Percentiles rank a stretch among this genome's conserved stretches.
phyloP scores from a whole-genome alignment of 495 filamentous ascomycete species.

The Baudoinia panamericana region DNA sequence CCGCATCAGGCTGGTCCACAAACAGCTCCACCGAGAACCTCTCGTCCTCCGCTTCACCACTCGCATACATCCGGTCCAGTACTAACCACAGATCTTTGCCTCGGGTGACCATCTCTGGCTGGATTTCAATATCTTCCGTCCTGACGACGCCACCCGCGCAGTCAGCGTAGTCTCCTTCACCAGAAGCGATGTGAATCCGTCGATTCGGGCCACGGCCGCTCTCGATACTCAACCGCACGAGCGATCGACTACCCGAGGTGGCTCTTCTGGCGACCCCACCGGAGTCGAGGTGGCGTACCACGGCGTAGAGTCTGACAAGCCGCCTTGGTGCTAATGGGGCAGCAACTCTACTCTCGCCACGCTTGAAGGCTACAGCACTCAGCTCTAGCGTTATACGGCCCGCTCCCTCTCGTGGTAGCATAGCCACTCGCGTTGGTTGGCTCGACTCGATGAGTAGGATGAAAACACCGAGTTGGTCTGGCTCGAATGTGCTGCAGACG shows the following conservation, averaged over 20 bases:
- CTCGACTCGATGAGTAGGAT: conserved; percentile 55
- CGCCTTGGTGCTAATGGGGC: conserved; percentile 22
- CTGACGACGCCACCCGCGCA: conserved; percentile 54
- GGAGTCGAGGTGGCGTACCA: conserved; percentile 24
- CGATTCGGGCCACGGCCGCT: conserved; percentile 55
- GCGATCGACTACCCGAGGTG: conserved; percentile 35
- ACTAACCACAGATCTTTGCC: conserved; percentile 59
- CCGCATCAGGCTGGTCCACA: conserved; percentile 22
- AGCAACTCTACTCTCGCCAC: conserved; percentile 18
- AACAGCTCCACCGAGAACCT: conserved; percentile 26
- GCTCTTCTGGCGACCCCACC: conserved; percentile 23
- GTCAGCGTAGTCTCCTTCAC: conserved; percentile 55
- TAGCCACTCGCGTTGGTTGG: conserved; percentile 35
- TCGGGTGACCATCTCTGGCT: conserved; percentile 37
- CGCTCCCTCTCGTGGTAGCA: conserved; percentile 52
- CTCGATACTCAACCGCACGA: conserved; percentile 53
- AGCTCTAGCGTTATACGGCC: conserved; percentile 39
- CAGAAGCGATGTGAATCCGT: conserved; percentile 40
- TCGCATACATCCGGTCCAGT: conserved; percentile 44
- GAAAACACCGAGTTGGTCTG: conserved; percentile 61
- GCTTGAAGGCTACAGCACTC: conserved; percentile 20
- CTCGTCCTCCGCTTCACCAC: conserved; percentile 23
- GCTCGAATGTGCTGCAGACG: conserved; percentile 77
- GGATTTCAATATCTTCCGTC: conserved; percentile 57
- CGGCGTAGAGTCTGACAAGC: conserved; percentile 23